Evolutionary conservation across 2,329 filamentous ascomycete genomes (phyloP), one percentile per base, ranked within the genome.

Genomic region (Exophiala viscosa): DNA sequence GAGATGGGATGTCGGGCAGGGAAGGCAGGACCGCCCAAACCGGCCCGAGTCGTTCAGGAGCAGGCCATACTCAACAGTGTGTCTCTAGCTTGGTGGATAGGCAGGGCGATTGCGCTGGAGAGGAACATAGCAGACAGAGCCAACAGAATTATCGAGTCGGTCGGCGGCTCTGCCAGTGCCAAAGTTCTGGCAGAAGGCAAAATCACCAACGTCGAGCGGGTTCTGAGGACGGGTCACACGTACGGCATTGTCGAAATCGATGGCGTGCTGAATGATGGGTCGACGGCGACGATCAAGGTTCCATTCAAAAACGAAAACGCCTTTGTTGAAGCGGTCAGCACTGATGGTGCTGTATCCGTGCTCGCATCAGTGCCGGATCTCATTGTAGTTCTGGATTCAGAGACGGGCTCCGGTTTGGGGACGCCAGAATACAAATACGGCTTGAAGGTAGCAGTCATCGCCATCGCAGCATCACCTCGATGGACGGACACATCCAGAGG

Each of bases 231-330:
- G 73, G 73, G 1, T 63, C 84, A 38, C 74, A 75, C 57, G 79
- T 76, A 62, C 81, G 82, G 0, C 78, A 85, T 60, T 73, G 79
- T 11, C 82, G 83, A 55, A 60, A 73, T 66, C 60, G 81, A 82
- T 10, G 79, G 82, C 61, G 77, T 45, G 68, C 52, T 45, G n/a
- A 50, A 14, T 33, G 54, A 45, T 8, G 50, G 52, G 28, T 28
- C 44, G 10, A 44, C 46, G 28, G 38, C 81, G 0, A 70, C 64
- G 7, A 68, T 86, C 64, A 84, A 80, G 63, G 83, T 88, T 44
- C 84, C 84, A 0, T 87, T 87, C 72, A 87, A 87, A 69, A 88
- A 88, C 66, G 84, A 88, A 64, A 88, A 87, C 61, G 53, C 63
- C 8, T 65, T 61, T 31, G 63, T 60, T 33, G 45, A 51, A 34